Conservation (phyloP, 1,139 yeast genomes). For the Lodderomyces pseudojiufengensis region DNA sequence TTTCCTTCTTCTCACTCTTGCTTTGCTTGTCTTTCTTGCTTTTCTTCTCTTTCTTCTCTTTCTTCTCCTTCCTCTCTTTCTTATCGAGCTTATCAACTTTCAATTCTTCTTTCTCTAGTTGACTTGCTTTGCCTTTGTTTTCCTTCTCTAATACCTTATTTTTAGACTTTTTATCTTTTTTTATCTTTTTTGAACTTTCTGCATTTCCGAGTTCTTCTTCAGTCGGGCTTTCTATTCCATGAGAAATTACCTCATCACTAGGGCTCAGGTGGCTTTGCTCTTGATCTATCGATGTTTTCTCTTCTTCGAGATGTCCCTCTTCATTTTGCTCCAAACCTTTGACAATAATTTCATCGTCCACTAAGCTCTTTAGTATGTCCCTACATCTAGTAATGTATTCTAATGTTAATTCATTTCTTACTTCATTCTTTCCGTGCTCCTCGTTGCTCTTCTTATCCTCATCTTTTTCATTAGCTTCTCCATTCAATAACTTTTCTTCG, state of each 20-base stretch:
- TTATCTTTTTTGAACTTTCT: background rate
- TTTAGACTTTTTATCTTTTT: background rate
- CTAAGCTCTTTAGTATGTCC: conserved; percentile 10
- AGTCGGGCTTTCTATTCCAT: no score
- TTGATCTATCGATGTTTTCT: background rate
- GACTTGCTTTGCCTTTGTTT: background rate
- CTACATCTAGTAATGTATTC: conserved; percentile 13
- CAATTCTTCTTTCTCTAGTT: conserved; percentile 12
- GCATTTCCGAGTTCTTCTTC: no score
- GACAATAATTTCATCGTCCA: conserved; percentile 11
- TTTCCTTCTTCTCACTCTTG: background rate
- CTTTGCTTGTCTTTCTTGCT: background rate
- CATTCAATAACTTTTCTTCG: conserved; percentile 27
- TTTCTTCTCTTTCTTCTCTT: background rate
- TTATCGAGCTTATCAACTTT: conserved; percentile 9
- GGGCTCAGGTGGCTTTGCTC: no score
- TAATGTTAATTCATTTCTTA: conserved; percentile 7
- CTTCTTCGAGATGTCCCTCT: conserved; percentile 1
- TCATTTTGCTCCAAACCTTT: conserved; percentile 11
- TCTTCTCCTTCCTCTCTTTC: background rate
- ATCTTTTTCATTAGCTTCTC: conserved; percentile 19
- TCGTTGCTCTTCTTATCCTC: conserved; percentile 11
- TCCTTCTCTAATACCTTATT: conserved; percentile 1
- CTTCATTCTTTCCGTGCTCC: conserved; percentile 7
- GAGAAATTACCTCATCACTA: no score